A percentile compares a stretch with the other conserved stretches of the same genome.
Evolutionary conservation across 495 filamentous ascomycete genomes (phyloP).

Genomic region (Neurospora sp.): DNA sequence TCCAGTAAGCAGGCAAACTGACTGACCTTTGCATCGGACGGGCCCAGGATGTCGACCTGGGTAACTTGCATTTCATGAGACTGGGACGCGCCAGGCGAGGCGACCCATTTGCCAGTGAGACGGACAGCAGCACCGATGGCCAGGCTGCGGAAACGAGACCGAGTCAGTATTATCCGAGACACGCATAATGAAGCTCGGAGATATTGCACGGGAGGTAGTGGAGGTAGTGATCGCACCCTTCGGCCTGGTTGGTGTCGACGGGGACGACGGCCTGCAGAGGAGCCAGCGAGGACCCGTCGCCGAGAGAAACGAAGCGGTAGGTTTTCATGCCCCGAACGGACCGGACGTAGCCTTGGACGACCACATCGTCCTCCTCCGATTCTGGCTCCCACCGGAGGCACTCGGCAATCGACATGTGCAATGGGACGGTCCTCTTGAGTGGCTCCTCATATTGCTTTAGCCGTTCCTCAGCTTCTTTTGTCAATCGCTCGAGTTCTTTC

Average conservation of each 20-base stretch:
- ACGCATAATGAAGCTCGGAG: conserved; percentile 4
- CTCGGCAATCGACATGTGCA: conserved; percentile 13
- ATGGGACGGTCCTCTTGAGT: not conserved
- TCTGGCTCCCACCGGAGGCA: conserved; percentile 23
- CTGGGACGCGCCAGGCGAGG: conserved; percentile 62
- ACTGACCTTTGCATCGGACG: conserved; percentile 57
- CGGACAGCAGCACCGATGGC: conserved; percentile 70
- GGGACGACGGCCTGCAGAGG: conserved; percentile 73
- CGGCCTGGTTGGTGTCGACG: conserved; percentile 51
- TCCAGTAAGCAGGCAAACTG: conserved; percentile 32
- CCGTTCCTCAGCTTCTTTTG: not conserved
- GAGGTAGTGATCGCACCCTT: conserved; percentile 51
- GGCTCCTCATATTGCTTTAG: not conserved
- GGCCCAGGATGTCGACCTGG: conserved; percentile 59
- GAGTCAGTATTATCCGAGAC: conserved; percentile 20
- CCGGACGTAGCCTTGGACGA: conserved; percentile 69
- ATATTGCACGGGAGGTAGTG: conserved; percentile 4
- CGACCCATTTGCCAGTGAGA: conserved; percentile 68
- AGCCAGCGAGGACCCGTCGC: conserved; percentile 75
- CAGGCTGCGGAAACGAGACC: conserved; percentile 44
- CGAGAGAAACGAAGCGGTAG: conserved; percentile 70
- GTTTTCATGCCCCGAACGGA: conserved; percentile 81
- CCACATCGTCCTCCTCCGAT: conserved; percentile 19
- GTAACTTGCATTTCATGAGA: conserved; percentile 69
- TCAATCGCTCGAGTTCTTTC: not conserved